These are phyloP conservation scores for Naganishia liquefaciens DNA, from an alignment of 1,284 basidiomycete genomes.

Conservation along the genomic window DNA sequence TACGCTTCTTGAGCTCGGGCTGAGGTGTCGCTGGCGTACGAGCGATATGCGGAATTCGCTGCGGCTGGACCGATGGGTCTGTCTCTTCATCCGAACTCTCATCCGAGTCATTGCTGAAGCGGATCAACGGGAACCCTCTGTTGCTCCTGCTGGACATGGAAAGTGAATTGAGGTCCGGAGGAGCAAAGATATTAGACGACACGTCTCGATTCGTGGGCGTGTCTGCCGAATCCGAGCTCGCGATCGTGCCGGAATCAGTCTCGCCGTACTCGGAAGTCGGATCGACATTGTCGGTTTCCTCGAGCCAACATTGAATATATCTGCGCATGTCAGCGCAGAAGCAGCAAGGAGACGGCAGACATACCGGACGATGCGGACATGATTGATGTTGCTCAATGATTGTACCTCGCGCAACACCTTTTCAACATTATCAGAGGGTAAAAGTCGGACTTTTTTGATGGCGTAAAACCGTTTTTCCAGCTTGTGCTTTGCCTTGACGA, in stretches of 20 bases:
- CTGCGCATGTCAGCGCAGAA: background rate
- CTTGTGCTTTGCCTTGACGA: constrained; percentile 89
- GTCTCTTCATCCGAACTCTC: constrained; percentile 42
- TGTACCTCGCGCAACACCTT: constrained; percentile 92
- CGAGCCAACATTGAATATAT: constrained; percentile 49
- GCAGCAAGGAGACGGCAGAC: background rate
- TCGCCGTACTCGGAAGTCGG: constrained; percentile 27
- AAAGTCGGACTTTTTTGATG: constrained; percentile 78
- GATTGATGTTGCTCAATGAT: constrained; percentile 79
- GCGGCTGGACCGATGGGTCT: constrained; percentile 4
- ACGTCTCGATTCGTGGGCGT: constrained; percentile 31
- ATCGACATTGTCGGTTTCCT: constrained; percentile 34
- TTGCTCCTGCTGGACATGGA: constrained; percentile 43
- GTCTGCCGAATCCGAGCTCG: background rate
- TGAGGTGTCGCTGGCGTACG: constrained; percentile 24
- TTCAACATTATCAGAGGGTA: constrained; percentile 73
- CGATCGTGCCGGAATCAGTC: constrained; percentile 21
- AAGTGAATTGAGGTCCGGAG: constrained; percentile 48
- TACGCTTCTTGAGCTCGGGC: constrained; percentile 41
- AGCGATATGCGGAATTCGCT: background rate
- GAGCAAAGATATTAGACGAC: constrained; percentile 47
- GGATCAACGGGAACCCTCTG: constrained; percentile 50
- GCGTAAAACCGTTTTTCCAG: constrained; percentile 45
- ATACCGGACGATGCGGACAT: constrained; percentile 88
- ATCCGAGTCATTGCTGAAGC: constrained; percentile 45